Percentiles rank a stretch among this genome's conserved stretches.
Evolutionary conservation across 2,329 filamentous ascomycete species (phyloP).

Genomic region (Dactylellina parvicollis): DNA sequence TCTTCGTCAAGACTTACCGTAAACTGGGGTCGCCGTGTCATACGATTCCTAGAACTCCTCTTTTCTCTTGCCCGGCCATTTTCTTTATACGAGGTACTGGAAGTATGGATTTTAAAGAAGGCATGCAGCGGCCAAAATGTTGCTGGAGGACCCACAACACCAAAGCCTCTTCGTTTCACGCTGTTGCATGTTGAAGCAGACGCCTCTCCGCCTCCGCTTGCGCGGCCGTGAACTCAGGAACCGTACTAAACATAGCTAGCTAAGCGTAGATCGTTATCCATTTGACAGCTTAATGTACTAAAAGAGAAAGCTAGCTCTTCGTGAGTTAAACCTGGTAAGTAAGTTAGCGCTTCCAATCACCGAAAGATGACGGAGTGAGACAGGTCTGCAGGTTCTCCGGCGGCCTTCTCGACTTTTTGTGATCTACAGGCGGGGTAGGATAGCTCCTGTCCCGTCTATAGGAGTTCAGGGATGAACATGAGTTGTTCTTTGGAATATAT

Average conservation of each 20-base stretch:
- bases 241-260: not conserved
- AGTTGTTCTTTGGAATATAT: not conserved
- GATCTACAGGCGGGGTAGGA: not conserved
- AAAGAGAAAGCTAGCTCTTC: not conserved
- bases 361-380: constrained; percentile 18
- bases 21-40: not conserved
- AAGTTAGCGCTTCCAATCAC: constrained; percentile 22
- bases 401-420: not conserved
- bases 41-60: too few species aligned
- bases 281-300: not conserved
- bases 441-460: not conserved
- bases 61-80: too few species aligned
- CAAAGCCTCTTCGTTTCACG: constrained; percentile 12
- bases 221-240: constrained; percentile 14
- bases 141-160: not conserved
- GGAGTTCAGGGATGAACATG: not conserved
- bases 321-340: not conserved
- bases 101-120: too few species aligned
- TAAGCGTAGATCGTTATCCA: not conserved
- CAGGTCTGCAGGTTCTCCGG: not conserved
- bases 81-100: too few species aligned
- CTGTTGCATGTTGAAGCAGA: constrained; percentile 31
- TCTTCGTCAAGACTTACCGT: not conserved
- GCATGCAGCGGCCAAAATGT: too few species aligned
- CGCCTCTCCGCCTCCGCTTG: constrained; percentile 13